Evolutionary conservation across 2,329 filamentous ascomycete genomes (phyloP).

Genomic region (Didymella arachidicola): DNA sequence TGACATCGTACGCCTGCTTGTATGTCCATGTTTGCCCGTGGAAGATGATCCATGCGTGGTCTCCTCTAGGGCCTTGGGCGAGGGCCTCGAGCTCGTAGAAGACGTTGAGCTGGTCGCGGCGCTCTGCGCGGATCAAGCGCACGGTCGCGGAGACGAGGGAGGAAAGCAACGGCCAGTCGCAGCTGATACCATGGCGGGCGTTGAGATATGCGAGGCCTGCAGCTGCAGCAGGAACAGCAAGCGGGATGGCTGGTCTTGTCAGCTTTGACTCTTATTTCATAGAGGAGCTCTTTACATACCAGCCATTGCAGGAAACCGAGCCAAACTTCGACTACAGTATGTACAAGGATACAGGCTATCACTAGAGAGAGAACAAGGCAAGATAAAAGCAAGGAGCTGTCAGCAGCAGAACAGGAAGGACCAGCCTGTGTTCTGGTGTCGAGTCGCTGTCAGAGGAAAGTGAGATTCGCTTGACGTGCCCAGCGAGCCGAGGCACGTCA

Average conservation of each 20-base stretch:
- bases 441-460: slow-evolving; percentile 5
- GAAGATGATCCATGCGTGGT: slow-evolving; percentile 46
- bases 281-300: slow-evolving; percentile 11
- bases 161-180: slow-evolving; percentile 68
- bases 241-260: slow-evolving; percentile 35
- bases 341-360: slow-evolving; percentile 5
- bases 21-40: slow-evolving; percentile 47
- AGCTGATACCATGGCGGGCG: slow-evolving; percentile 69
- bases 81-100: slow-evolving; percentile 48
- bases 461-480: slow-evolving; percentile 9
- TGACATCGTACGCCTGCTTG: slow-evolving; percentile 44
- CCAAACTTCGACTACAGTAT: background rate
- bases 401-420: slow-evolving; percentile 11
- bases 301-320: slow-evolving; percentile 14
- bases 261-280: background rate
- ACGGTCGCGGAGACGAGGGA: slow-evolving; percentile 59
- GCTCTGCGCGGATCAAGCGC: slow-evolving; percentile 58
- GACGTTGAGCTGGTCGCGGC: slow-evolving; percentile 68
- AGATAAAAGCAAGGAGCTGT: background rate
- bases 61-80: slow-evolving; percentile 37
- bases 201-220: slow-evolving; percentile 68
- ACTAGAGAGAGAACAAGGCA: background rate
- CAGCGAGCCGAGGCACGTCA: slow-evolving; percentile 17
- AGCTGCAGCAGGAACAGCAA: slow-evolving; percentile 44
- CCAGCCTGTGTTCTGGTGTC: slow-evolving; percentile 11